A percentile compares a stretch with the other conserved stretches of the same genome.
phyloP scores from a whole-genome alignment of 192 early-diverging fungal species.

The Podila verticillata region DNA sequence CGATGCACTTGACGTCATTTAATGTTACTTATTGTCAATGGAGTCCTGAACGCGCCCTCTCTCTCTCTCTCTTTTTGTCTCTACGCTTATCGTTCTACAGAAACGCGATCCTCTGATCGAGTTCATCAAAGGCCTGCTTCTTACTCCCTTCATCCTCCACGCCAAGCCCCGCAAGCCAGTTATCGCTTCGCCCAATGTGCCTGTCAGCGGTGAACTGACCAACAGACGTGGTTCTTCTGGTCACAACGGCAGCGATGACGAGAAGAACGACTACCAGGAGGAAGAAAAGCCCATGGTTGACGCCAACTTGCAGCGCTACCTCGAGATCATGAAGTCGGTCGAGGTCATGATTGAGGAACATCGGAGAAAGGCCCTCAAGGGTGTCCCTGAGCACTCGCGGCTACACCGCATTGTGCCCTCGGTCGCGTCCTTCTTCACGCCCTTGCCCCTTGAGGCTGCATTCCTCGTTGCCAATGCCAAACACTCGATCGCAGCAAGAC shows the following conservation, averaged over 20 bases:
- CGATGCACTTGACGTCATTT: background rate
- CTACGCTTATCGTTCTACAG: conserved; percentile 57
- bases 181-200: conserved; percentile 11
- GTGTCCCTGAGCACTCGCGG: conserved; percentile 75
- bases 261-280: conserved; percentile 33
- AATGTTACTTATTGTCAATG: too few species aligned
- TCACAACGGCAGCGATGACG: conserved; percentile 17
- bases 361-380: conserved; percentile 42
- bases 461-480: conserved; percentile 76
- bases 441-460: conserved; percentile 76
- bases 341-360: conserved; percentile 80
- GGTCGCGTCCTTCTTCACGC: conserved; percentile 87
- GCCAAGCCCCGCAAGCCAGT: conserved; percentile 59
- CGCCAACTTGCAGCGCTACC: conserved; percentile 75
- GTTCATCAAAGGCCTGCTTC: conserved; percentile 90
- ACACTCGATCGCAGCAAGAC: conserved; percentile 77
- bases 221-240: conserved; percentile 10
- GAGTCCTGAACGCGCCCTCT: conserved; percentile 18
- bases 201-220: background rate
- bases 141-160: conserved; percentile 90
- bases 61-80: conserved; percentile 61
- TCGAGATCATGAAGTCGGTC: conserved; percentile 81
- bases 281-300: conserved; percentile 55
- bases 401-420: conserved; percentile 80
- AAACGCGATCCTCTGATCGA: conserved; percentile 92